Evolutionary conservation across 2,329 filamentous ascomycete species (phyloP), one percentile per base, ranked within the genome.

Genomic region (Colletotrichum tanaceti): DNA sequence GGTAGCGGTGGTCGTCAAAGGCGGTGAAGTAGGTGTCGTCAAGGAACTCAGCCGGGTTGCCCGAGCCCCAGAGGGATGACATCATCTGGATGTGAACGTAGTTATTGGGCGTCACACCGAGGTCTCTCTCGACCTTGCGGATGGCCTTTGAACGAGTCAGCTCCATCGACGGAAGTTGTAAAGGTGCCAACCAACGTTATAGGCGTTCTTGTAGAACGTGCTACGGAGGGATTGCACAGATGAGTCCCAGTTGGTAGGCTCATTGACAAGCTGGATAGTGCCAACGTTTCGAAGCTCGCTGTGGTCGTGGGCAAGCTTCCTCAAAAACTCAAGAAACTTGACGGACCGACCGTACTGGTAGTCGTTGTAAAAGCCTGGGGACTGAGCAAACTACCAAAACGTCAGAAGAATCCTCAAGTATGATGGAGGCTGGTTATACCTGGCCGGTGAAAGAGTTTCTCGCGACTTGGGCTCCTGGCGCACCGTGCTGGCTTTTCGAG

Each of bases 1-100:
- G 75, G 74, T 89, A 90, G 22, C 86, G 81, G 72, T 89, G 87
- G 73, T 88, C 83, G 73, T 90, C 87, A 72, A 84, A 90, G 38
- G 83, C 83, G 14, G 84, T 79, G 71, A 79, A 81, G 38, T 80
- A 76, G 24, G 79, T 77, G 71, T 79, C 77, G 3, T 80, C 74
- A 10, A 89, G 77, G 58, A 78, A 79, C 32, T 80, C 71, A 32
- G 79, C 82, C 0, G 87, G 85, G 73, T 89, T 79, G 7, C 87
- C 87, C 1, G 86, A 82, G 20, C 84, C 85, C 87, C 87, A 90
- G 32, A 79, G 75, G 32, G 79, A 73, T 70, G 86, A 84, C 80
- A 83, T 82, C 68, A 80, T 80, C 55, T 79, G 83, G 44, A 90
- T 84, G 70, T 89, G 86, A 0, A 90, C 76, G 32, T 79, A 79